Conservation (phyloP, 164 flowering plant species). For the Warburgia ugandensis region DNA sequence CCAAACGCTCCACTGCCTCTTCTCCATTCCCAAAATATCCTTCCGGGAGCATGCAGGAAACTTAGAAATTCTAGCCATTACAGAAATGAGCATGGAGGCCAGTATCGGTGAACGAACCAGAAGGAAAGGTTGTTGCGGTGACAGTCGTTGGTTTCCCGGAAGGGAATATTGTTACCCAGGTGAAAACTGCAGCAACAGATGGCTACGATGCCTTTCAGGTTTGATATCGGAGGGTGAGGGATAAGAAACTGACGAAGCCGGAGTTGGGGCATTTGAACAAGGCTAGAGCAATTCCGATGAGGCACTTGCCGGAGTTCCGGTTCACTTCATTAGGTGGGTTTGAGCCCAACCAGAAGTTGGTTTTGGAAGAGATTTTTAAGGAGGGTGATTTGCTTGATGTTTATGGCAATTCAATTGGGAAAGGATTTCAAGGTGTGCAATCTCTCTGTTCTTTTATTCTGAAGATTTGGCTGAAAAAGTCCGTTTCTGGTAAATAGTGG, state of each 20-base stretch:
- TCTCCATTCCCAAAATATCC: too few species aligned
- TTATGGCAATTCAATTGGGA: conserved; percentile 87
- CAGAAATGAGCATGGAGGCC: conserved; percentile 80
- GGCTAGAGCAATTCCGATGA: conserved; percentile 68
- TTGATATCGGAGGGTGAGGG: conserved; percentile 80
- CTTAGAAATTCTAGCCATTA: too few species aligned
- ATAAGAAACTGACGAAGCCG: conserved; percentile 79
- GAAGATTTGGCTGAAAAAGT: too few species aligned
- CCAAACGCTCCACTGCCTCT: too few species aligned
- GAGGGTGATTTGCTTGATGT: conserved; percentile 95
- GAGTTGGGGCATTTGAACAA: conserved; percentile 84
- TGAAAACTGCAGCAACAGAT: conserved; percentile 79
- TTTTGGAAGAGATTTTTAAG: conserved; percentile 58
- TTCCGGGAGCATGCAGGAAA: too few species aligned
- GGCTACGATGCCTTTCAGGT: conserved; percentile 91
- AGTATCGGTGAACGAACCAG: conserved; percentile 74
- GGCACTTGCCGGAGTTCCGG: conserved; percentile 96
- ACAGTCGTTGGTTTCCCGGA: conserved; percentile 90
- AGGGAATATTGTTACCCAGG: conserved; percentile 90
- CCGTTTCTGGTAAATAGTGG: too few species aligned
- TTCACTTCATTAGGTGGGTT: conserved; percentile 55
- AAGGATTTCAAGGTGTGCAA: conserved; percentile 98
- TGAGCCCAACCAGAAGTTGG: conserved; percentile 61
- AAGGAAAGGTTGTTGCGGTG: conserved; percentile 76
- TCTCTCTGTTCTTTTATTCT: too few species aligned